Base-by-base conservation (phyloP, 176 grass and related monocot species). In the Puya raimondii region DNA sequence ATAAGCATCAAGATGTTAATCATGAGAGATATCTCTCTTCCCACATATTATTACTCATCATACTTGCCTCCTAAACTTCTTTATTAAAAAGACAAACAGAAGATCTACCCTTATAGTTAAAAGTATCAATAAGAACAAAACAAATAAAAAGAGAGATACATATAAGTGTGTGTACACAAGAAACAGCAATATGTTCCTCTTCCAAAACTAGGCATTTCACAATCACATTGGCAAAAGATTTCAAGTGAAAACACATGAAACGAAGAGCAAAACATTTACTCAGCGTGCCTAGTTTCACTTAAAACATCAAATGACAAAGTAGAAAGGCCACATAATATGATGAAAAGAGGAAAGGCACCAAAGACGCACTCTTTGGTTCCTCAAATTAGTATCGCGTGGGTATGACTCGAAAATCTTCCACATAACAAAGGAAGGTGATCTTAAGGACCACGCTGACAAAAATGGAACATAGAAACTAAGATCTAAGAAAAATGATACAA, bases 361-460 rank as follows among this genome's bases (percentile, higher is more conserved):
- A 65, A 75, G 49, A 75, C 66, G 10, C 16, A 66, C 73, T 66
- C 73, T 66, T 66, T 66, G 73, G 16, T 16, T 13, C 63, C 7
- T 20, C 3, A n/a, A 48, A 66, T 75, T 52, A 27, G 53, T 75
- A 47, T 75, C 15, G 64, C 50, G 21, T 66, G 25, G 23, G 20
- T 54, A 75, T 67, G 73, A 67, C 73, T 75, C 64, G 8, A 67
- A 75, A 75, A 23, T 49, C 64, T 75, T 75, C 63, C 73, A 75
- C 12, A 21, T 66, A 26, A 42, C 54, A 66, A 47, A 66, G 73
- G 63, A 75, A 75, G 73, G 64, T 50, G 49, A 75, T 75, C 73
- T 75, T 75, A 75, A 75, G 73, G 73, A 50, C 73, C 73, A 67
- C 48, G 25, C 64, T 66, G 64, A 20, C 0, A 11, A 73, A 23